phyloP scores from a whole-genome alignment of 495 filamentous ascomycete genomes.

The Penicillium canescens region DNA sequence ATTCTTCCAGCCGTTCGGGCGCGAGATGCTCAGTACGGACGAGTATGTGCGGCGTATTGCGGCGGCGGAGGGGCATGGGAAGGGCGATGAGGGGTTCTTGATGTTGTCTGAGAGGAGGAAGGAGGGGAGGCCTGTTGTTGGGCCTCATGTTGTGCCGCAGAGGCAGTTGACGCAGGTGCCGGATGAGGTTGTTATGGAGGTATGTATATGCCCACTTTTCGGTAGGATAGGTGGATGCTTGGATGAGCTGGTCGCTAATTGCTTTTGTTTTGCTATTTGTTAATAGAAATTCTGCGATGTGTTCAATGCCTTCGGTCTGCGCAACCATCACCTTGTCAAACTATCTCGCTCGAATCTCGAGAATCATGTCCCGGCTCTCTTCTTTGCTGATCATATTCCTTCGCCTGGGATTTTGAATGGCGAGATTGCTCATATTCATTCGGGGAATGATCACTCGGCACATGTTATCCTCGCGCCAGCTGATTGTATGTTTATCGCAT shows the following conservation, averaged over 20 bases:
- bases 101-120: constrained; percentile 9
- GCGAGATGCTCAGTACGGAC: constrained; percentile 34
- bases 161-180: constrained; percentile 34
- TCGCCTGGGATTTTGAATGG: constrained; percentile 37
- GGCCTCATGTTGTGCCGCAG: constrained; percentile 37
- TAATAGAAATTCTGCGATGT: constrained; percentile 26
- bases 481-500: constrained; percentile 47
- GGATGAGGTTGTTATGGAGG: constrained; percentile 26
- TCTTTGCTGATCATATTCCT: constrained; percentile 24
- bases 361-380: constrained; percentile 30
- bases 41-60: constrained; percentile 28
- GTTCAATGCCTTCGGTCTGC: constrained; percentile 25
- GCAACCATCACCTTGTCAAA: constrained; percentile 35
- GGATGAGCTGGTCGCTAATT: neutral
- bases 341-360: constrained; percentile 27
- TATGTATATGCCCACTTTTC: constrained; percentile 6
- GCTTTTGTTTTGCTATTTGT: too few relatives aligned
- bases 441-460: constrained; percentile 63
- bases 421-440: constrained; percentile 81
- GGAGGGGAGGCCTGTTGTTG: constrained; percentile 24
- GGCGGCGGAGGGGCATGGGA: constrained; percentile 27
- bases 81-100: constrained; percentile 23
- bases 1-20: constrained; percentile 27
- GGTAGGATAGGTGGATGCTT: too few relatives aligned
- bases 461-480: constrained; percentile 77